Evolutionary conservation across 805 yeast species (phyloP).

Genomic region (Spathaspora girioi): DNA sequence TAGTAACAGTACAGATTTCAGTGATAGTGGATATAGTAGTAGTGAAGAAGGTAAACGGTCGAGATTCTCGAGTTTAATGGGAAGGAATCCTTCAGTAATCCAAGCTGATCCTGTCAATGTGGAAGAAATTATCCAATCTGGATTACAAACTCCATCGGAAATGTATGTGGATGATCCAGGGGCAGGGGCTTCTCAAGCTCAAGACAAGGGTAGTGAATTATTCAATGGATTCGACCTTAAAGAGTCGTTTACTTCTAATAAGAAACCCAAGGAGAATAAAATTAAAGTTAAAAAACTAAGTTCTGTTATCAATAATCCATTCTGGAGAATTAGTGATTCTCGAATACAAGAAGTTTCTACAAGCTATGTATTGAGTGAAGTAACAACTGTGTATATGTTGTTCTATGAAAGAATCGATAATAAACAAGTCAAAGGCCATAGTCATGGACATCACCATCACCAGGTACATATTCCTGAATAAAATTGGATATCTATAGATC

Average conservation of each 20-base stretch:
- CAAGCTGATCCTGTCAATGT: constrained; percentile 34
- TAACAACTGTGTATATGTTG: constrained; percentile 78
- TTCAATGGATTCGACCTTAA: constrained; percentile 1
- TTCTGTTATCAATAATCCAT: constrained; percentile 55
- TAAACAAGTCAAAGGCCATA: constrained; percentile 13
- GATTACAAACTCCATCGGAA: constrained; percentile 40
- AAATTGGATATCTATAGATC: not conserved
- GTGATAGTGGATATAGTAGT: not conserved
- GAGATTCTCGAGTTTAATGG: constrained; percentile 36
- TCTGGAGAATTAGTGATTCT: constrained; percentile 85
- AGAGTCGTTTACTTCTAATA: not conserved
- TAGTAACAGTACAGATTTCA: not conserved
- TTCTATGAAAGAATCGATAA: constrained; percentile 64
- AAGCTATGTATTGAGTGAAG: constrained; percentile 61
- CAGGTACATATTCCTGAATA: not conserved
- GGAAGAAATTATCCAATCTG: constrained; percentile 37
- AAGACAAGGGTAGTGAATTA: not conserved
- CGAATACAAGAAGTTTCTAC: constrained; percentile 58
- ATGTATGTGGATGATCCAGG: constrained; percentile 29
- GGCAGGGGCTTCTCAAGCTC: constrained; percentile 13
- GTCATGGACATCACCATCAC: not conserved
- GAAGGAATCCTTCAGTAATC: constrained; percentile 36
- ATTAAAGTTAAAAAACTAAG: constrained; percentile 51
- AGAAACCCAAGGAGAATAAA: constrained; percentile 9
- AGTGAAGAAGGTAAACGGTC: constrained; percentile 27